These are phyloP conservation scores for Rhodomyrtus psidioides DNA, from an alignment of 441 rosid species.

Conservation along the genomic window DNA sequence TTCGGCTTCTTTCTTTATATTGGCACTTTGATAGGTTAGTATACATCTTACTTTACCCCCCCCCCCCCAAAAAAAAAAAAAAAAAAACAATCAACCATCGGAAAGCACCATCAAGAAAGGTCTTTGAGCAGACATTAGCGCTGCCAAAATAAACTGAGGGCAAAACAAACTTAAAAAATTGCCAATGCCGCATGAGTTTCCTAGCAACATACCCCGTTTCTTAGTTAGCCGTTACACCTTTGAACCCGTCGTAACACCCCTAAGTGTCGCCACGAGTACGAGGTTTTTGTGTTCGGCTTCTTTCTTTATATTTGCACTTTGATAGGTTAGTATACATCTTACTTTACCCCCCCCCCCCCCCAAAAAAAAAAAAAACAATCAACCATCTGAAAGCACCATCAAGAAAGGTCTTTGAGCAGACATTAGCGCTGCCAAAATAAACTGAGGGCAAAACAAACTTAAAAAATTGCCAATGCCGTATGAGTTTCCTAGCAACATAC, in stretches of 20 bases:
- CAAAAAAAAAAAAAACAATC: not conserved
- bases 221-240: too few species aligned
- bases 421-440: not conserved
- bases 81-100: not conserved
- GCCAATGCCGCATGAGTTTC: not conserved
- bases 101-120: not conserved
- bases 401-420: not conserved
- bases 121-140: not conserved
- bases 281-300: too few species aligned
- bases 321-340: too few species aligned
- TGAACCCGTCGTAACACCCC: too few species aligned
- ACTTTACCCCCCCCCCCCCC: too few species aligned
- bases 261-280: too few species aligned
- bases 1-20: too few species aligned
- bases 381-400: not conserved
- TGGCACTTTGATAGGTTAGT: too few species aligned
- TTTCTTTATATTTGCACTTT: too few species aligned
- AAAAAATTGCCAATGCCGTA: not conserved
- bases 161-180: not conserved
- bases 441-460: not conserved
- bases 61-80: too few species aligned
- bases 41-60: too few species aligned
- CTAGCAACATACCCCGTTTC: conserved; percentile 30
- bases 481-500: conserved; percentile 24
- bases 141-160: not conserved